Evolutionary conservation across 441 rosid species (phyloP), one percentile per base, ranked within the genome.

Genomic region (Pelargonium australe): DNA sequence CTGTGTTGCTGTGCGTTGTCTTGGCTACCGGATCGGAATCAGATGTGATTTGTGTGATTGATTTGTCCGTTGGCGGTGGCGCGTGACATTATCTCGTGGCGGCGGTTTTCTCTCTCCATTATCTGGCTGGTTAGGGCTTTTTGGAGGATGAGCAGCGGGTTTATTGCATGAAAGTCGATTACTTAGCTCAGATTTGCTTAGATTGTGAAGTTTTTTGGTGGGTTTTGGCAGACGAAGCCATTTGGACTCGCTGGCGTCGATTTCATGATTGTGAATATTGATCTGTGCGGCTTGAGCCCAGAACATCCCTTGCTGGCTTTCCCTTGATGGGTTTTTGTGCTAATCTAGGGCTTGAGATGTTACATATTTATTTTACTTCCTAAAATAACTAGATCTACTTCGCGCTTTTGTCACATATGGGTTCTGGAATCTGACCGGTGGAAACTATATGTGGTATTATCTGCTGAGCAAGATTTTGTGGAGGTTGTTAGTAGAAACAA

Each of bases 1-100:
- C 8, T 28, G 45, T 58, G 10, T 69, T n/a, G 40, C 40, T 53
- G 49, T 41, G 73, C 25, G 79, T 57, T 72, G 57, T 64, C 40
- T 25, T 25, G 31, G 31, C 31, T 25, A 25, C 31, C 10, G 43
- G 16, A 7, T 14, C 40, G 19, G 62, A n/a, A 34, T 65, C 77
- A 19, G 12, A 55, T 68, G 37, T 3, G 12, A 0, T 47, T 47
- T 47, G 14, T 2, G 53, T n/a, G 53, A n/a, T 47, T 47, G 12
- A 0, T 11, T 47, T 47, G 16, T 47, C 16, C 14, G n/a, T 47
- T 47, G 53, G 53, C 53, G 53, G 53, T n/a, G 53, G 53, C 53
- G 53, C 14, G 53, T 47, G 63, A 34, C 31, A 7, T 58, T 58
- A 13, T 8, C 63, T 58, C 10, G 62, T 13, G 63, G 63, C 63